Evolutionary conservation across 441 rosid genomes (phyloP), one percentile per base, ranked within the genome.

Genomic region (Lepidium campestre): DNA sequence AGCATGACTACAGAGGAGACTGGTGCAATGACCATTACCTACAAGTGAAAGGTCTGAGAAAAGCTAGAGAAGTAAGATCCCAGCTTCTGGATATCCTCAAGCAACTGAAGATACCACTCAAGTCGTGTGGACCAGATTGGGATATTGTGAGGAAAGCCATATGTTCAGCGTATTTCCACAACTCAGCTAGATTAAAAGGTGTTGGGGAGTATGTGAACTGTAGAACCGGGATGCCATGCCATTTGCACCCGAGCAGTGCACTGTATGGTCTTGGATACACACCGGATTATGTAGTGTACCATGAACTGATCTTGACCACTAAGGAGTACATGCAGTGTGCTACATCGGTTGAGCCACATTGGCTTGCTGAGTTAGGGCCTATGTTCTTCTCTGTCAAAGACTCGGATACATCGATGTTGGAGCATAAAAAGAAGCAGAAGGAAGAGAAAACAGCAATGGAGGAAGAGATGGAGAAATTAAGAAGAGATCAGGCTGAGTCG

Each of bases 301-400:
- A 94, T 15, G 99, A 94, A 65, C 73, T 94, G 82, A 77, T 94
- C 32, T 75, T 94, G 79, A 94, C 96, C 0, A 67, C 94, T 0
- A 94, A 94, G 79, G 94, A 94, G 81, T 94, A 94, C 71, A 94
- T 94, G 99, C 95, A 94, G 79, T 90, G 98, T 34, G 99, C 84
- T 29, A 91, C 98, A 1, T 80, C 98, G 0, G 99, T 94, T 46
- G 99, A 90, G 84, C 87, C 96, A 2, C 90, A 94, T 56, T 94
- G 98, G 98, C 41, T 89, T 72, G 97, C 96, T 0, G 98, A 91
- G 85, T 62, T 94, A 7, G 99, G 99, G 19, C 98, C 97, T 2
- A 90, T 94, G 98, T 94, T 94, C 65, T 94, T 94, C 70, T 88
- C 98, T 0, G 96, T 91, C 7, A 90, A 94, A 78, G 99, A 90